Evolutionary conservation across 2,329 filamentous ascomycete genomes (phyloP).

Genomic region (Camptophora hylomeconis): DNA sequence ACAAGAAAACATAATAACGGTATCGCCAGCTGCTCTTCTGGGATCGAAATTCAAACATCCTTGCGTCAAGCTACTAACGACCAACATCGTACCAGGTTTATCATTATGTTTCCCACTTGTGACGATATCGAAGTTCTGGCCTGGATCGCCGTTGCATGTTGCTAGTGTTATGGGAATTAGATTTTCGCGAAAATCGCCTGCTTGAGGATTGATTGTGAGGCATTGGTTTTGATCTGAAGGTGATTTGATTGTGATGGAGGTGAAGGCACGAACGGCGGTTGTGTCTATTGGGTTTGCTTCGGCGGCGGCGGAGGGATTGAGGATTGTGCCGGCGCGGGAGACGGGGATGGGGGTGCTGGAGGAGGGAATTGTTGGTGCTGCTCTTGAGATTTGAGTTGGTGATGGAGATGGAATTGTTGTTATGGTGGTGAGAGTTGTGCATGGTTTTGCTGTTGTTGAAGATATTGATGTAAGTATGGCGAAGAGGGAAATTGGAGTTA

Average conservation of each 20-base stretch:
- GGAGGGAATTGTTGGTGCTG: slow-evolving; percentile 1
- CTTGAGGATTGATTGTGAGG: slow-evolving; percentile 8
- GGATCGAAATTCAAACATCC: slow-evolving; percentile 10
- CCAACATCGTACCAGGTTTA: slow-evolving; percentile 6
- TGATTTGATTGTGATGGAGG: slow-evolving; percentile 7
- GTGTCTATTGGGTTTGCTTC: slow-evolving; percentile 8
- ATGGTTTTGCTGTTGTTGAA: too few species aligned
- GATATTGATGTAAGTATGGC: too few species aligned
- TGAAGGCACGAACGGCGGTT: slow-evolving; percentile 8
- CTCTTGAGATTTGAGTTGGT: neutral
- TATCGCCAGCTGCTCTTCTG: slow-evolving; percentile 7
- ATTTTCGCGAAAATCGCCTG: slow-evolving; percentile 9
- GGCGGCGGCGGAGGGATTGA: slow-evolving; percentile 7
- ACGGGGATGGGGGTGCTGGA: slow-evolving; percentile 6
- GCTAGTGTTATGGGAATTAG: slow-evolving; percentile 8
- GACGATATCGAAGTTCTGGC: slow-evolving; percentile 7
- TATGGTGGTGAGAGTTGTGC: too few species aligned
- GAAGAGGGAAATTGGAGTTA: too few species aligned
- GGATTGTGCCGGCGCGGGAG: slow-evolving; percentile 7
- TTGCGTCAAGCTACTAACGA: slow-evolving; percentile 8
- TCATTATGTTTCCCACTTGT: slow-evolving; percentile 8
- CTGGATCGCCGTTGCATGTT: slow-evolving; percentile 5
- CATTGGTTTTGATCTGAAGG: slow-evolving; percentile 6
- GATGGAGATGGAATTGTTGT: slow-evolving; percentile 1
- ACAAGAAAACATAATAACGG: slow-evolving; percentile 9